A percentile compares a stretch with the other conserved stretches of the same genome.
Conservation (phyloP, 768 basidiomycete genomes). For the Paxillus involutus region DNA sequence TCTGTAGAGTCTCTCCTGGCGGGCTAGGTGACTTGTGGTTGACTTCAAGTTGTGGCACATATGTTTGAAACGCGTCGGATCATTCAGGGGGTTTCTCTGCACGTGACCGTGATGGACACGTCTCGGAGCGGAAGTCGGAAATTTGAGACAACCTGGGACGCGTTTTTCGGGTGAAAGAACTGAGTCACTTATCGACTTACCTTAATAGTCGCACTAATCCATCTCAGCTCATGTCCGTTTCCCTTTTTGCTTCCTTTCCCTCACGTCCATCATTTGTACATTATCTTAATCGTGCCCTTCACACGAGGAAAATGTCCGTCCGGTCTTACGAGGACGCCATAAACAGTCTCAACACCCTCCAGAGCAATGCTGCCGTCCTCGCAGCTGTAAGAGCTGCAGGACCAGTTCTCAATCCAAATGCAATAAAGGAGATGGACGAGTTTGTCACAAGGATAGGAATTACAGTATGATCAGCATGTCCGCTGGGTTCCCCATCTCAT, state of each 20-base stretch:
- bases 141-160: neutral
- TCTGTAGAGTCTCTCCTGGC: neutral
- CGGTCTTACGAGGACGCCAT: slow-evolving; percentile 71
- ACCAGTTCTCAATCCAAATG: slow-evolving; percentile 52
- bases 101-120: neutral
- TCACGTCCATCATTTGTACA: slow-evolving; percentile 4
- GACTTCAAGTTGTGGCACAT: no score
- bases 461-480: slow-evolving; percentile 47
- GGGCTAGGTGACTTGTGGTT: neutral
- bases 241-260: slow-evolving; percentile 5
- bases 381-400: slow-evolving; percentile 81
- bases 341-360: slow-evolving; percentile 71
- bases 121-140: neutral
- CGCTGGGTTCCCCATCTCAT: slow-evolving; percentile 11
- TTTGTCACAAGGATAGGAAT: slow-evolving; percentile 88
- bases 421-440: slow-evolving; percentile 88
- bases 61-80: neutral
- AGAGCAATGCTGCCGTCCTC: slow-evolving; percentile 92
- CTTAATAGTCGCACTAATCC: neutral
- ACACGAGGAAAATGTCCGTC: slow-evolving; percentile 48
- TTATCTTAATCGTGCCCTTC: slow-evolving; percentile 1
- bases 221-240: slow-evolving; percentile 5
- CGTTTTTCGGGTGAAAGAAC: neutral
- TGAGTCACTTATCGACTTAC: neutral
- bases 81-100: neutral